Evolutionary conservation across 2,329 filamentous ascomycete genomes (phyloP), one percentile per base, ranked within the genome.

Genomic region (Magnaporthiopsis incrustans): DNA sequence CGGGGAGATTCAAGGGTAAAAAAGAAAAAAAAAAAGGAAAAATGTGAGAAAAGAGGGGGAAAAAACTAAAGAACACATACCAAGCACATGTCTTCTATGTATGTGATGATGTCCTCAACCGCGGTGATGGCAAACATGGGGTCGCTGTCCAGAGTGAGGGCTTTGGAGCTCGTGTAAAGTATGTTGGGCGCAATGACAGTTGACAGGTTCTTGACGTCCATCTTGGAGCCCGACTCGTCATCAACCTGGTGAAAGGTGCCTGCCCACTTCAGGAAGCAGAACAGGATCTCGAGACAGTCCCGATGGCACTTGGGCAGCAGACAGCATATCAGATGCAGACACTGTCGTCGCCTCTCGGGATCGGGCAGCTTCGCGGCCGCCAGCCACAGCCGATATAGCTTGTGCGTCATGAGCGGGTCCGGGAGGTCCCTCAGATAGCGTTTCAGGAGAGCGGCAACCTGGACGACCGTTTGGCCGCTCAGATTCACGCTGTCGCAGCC

Each of bases 181-280:
- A 99, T 92, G 71, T 99, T 99, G 0, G 95, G 95, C 6, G 94
- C 93, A 75, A 99, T 97, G 67, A 99, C 95, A 3, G 96, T 98
- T 4, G 95, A 92, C 67, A 99, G 84, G 72, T 99, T 99, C 79
- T 96, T 92, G 63, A 96, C 90, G 74, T 99, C 95, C 95, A 99
- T 99, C 82, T 98, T 97, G 70, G 94, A 97, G 32, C 95, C 95
- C 27, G 90, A 90, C 74, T 99, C 95, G 72, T 99, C 95, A 70
- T 99, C 95, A 18, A 99, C 88, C 72, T 97, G 93, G 67, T 96
- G 94, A 80, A 99, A 99, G 1, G 93, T 97, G 5, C 93, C 92
- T 6, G 93, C 92, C 94, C 95, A 99, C 72, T 97, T 97, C 60
- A 99, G 82, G 82, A 99, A 99, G 62, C 88, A 90, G 77, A 97